These are phyloP conservation scores for Hypoxylon lienhwacheense DNA, from an alignment of 495 filamentous ascomycete genomes.

Conservation along the genomic window DNA sequence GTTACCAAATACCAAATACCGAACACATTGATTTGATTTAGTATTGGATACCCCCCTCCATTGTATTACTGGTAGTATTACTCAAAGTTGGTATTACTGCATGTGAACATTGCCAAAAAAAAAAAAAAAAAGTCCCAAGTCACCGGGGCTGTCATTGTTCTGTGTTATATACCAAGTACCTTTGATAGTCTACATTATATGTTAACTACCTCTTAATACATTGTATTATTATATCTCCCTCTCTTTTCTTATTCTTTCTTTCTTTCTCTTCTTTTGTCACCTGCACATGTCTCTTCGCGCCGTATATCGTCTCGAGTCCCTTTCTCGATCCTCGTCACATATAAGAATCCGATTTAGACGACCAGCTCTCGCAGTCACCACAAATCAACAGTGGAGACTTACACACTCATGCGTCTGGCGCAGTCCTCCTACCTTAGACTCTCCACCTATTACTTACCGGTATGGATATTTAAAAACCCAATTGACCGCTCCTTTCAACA, in stretches of 20 bases:
- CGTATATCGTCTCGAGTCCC: constrained; percentile 30
- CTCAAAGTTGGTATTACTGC: constrained; percentile 7
- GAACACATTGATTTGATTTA: background rate
- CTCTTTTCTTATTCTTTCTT: background rate
- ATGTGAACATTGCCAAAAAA: background rate
- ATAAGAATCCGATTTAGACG: constrained; percentile 28
- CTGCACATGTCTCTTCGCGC: constrained; percentile 33
- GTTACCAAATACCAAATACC: no score
- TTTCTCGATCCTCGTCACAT: constrained; percentile 32
- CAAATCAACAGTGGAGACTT: constrained; percentile 33
- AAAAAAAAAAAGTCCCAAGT: constrained; percentile 18
- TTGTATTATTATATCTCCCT: constrained; percentile 31
- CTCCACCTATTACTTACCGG: constrained; percentile 31
- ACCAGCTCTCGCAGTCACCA: constrained; percentile 15
- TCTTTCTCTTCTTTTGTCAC: constrained; percentile 4
- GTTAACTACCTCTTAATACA: no score
- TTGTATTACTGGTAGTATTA: no score
- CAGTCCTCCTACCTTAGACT: constrained; percentile 29
- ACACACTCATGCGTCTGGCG: constrained; percentile 26
- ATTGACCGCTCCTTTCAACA: constrained; percentile 23
- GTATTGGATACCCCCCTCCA: constrained; percentile 22
- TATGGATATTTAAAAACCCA: constrained; percentile 31
- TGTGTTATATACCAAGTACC: background rate
- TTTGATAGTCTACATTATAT: constrained; percentile 20
- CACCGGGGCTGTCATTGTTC: constrained; percentile 2